Evolutionary conservation across 768 basidiomycete species (phyloP).

Genomic region (Russula earlei): DNA sequence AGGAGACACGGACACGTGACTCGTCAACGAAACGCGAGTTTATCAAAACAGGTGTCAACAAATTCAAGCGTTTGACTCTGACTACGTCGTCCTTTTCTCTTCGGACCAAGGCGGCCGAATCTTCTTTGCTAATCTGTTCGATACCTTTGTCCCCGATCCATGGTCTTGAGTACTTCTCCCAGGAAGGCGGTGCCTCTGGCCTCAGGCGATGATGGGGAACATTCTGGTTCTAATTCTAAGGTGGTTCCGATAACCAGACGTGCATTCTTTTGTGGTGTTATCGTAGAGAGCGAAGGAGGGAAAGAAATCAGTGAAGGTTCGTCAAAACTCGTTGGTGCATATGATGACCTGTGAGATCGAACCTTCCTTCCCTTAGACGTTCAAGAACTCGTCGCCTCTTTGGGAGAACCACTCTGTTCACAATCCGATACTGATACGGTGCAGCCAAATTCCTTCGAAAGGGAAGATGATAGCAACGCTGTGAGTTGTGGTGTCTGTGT

Average conservation of each 20-base stretch:
- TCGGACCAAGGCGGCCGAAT: background rate
- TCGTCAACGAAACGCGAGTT: background rate
- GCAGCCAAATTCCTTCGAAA: conserved; percentile 31
- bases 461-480: conserved; percentile 22
- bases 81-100: background rate
- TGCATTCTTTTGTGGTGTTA: conserved; percentile 83
- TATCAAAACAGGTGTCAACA: conserved; percentile 16
- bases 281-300: conserved; percentile 75
- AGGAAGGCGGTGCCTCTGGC: conserved; percentile 66
- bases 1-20: conserved; percentile 2
- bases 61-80: background rate
- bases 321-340: conserved; percentile 9
- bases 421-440: conserved; percentile 39
- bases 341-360: background rate
- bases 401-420: conserved; percentile 56
- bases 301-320: conserved; percentile 59
- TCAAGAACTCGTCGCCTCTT: conserved; percentile 49
- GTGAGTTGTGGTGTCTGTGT: conserved; percentile 20
- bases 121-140: background rate
- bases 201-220: conserved; percentile 51
- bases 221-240: conserved; percentile 30
- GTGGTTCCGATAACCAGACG: conserved; percentile 51
- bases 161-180: conserved; percentile 63
- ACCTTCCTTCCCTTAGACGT: conserved; percentile 9
- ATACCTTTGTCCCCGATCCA: conserved; percentile 22